A percentile compares a stretch with the other conserved stretches of the same genome.
phyloP scores from a whole-genome alignment of 306 rosid genomes.

The Corylus avellana region DNA sequence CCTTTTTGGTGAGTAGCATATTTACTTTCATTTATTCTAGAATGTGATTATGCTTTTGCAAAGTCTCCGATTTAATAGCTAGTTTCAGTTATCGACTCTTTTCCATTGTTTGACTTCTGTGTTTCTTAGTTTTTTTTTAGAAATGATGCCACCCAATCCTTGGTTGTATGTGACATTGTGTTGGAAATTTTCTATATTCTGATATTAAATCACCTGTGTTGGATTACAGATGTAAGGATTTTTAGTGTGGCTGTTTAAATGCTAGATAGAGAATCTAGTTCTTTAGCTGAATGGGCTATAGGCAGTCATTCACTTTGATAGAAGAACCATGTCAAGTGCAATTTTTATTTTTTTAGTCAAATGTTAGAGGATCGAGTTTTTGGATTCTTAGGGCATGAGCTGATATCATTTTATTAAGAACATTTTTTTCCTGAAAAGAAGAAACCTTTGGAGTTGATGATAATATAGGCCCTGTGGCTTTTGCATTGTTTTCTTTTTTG shows the following conservation, averaged over 20 bases:
- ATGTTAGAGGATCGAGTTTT: neutral
- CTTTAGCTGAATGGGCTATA: neutral
- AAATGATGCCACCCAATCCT: neutral
- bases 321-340: slow-evolving; percentile 13
- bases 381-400: neutral
- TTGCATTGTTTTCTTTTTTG: neutral
- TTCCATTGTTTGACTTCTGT: neutral
- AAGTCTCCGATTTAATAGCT: slow-evolving; percentile 7
- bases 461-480: neutral
- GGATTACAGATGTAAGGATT: neutral
- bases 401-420: neutral
- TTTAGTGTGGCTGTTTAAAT: neutral
- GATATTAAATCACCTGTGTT: slow-evolving; percentile 19
- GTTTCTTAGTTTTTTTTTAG: neutral
- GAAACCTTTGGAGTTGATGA: neutral
- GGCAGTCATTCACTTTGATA: neutral
- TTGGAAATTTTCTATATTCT: neutral
- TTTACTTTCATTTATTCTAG: neutral
- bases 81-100: slow-evolving; percentile 5
- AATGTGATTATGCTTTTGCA: slow-evolving; percentile 10
- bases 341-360: neutral
- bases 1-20: neutral
- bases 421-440: neutral
- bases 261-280: neutral
- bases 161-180: neutral